Evolutionary conservation across 164 flowering plant species (phyloP).

Genomic region (Annona cherimola): DNA sequence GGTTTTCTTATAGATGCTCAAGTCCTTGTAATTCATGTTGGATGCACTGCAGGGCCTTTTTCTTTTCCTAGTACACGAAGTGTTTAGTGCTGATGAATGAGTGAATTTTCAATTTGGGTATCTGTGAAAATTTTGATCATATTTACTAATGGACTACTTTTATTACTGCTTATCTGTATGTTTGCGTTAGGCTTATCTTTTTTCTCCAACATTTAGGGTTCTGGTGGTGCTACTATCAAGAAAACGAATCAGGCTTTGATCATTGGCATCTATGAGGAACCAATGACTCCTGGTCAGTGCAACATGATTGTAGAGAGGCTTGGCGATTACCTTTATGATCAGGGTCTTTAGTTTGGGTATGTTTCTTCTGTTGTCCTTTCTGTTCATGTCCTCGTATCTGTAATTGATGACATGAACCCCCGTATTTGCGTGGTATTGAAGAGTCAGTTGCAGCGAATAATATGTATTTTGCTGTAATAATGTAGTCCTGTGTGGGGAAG

Average conservation of each 20-base stretch:
- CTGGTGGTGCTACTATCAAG: constrained; percentile 20
- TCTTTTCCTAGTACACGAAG: no score
- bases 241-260: constrained; percentile 18
- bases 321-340: constrained; percentile 20
- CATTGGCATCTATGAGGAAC: constrained; percentile 21
- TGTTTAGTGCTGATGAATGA: no score
- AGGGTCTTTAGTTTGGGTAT: constrained; percentile 16
- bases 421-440: constrained; percentile 1
- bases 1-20: no score
- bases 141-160: background rate
- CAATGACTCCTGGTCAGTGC: constrained; percentile 19
- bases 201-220: constrained; percentile 7
- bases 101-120: background rate
- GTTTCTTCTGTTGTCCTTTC: constrained; percentile 3
- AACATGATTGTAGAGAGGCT: constrained; percentile 23
- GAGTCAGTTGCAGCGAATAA: constrained; percentile 11
- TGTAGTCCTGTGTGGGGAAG: constrained; percentile 5
- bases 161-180: background rate
- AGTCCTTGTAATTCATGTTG: no score
- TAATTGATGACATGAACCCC: constrained; percentile 7
- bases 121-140: background rate
- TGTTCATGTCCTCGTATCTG: background rate
- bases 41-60: no score
- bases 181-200: background rate
- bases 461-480: background rate